A percentile compares a stretch with the other conserved stretches of the same genome.
Conservation (phyloP, 2,329 filamentous ascomycete species). For the Botryotinia calthae region DNA sequence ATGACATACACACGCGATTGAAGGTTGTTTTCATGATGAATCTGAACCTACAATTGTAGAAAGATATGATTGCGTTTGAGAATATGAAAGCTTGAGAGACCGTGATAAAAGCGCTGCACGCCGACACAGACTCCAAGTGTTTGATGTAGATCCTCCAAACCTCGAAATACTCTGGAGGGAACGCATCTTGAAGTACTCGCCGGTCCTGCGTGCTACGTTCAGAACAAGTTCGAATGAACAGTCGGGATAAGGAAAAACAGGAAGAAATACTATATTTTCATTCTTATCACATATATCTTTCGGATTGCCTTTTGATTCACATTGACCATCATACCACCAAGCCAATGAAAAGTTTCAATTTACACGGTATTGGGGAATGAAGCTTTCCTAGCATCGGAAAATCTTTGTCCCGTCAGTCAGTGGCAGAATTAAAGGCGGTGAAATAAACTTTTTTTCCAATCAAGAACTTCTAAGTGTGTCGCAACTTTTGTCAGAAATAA, state of each 20-base stretch:
- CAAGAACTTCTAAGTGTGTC: not conserved
- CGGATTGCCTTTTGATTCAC: not conserved
- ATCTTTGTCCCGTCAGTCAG: conserved; percentile 10
- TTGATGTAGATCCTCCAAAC: not conserved
- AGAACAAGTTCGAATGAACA: not conserved
- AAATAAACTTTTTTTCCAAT: not conserved
- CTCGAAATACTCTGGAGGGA: not conserved
- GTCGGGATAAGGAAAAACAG: too few species aligned
- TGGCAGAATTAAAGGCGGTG: conserved; percentile 7
- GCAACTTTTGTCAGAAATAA: not conserved
- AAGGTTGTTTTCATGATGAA: not conserved
- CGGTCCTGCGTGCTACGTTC: not conserved
- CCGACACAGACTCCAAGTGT: not conserved
- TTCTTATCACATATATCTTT: not conserved
- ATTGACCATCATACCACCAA: not conserved
- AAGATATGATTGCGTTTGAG: conserved; percentile 1
- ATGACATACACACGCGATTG: not conserved
- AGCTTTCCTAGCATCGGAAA: not conserved
- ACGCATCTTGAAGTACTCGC: not conserved
- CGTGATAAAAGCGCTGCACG: not conserved
- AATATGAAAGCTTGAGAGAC: not conserved
- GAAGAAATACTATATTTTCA: not conserved
- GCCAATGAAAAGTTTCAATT: not conserved
- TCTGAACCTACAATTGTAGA: not conserved
- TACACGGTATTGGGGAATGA: not conserved